Evolutionary conservation across 2,329 filamentous ascomycete species (phyloP).

Genomic region (Penicillium digitatum): DNA sequence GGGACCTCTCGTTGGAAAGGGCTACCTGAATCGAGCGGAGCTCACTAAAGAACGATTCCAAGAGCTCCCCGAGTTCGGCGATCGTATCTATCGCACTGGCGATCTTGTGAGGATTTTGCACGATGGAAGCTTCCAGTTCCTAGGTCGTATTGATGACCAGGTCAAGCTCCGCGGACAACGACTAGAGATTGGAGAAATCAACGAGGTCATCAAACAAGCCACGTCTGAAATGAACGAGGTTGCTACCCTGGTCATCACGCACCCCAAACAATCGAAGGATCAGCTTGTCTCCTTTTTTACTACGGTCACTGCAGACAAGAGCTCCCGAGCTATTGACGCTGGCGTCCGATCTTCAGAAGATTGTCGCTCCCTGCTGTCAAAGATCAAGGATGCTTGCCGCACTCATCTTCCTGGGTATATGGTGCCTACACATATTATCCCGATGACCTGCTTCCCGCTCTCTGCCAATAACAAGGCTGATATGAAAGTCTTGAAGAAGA

Average conservation of each 20-base stretch:
- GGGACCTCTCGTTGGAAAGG: conserved; percentile 80
- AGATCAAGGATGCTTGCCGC: conserved; percentile 61
- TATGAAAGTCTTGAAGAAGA: conserved; percentile 59
- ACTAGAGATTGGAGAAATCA: conserved; percentile 87
- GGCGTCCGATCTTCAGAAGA: conserved; percentile 40
- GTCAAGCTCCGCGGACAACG: conserved; percentile 87
- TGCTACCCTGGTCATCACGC: conserved; percentile 70
- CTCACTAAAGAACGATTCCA: conserved; percentile 76
- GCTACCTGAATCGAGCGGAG: conserved; percentile 77
- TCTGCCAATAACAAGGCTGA: conserved; percentile 90
- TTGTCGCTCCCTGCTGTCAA: conserved; percentile 41
- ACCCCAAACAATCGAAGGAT: conserved; percentile 70
- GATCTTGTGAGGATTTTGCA: conserved; percentile 79
- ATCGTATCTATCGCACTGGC: conserved; percentile 78
- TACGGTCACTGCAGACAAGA: conserved; percentile 13
- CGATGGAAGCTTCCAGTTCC: conserved; percentile 79
- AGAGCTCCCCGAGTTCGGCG: conserved; percentile 52
- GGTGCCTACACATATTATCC: conserved; percentile 80
- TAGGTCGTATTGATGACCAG: conserved; percentile 85
- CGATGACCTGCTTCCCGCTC: conserved; percentile 67
- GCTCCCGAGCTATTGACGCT: conserved; percentile 18
- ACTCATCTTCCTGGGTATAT: conserved; percentile 75
- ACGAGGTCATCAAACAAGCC: conserved; percentile 68
- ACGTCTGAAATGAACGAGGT: conserved; percentile 61
- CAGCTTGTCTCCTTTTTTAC: conserved; percentile 73